phyloP scores from a whole-genome alignment of 768 basidiomycete species.

The Cytidiella melzeri region DNA sequence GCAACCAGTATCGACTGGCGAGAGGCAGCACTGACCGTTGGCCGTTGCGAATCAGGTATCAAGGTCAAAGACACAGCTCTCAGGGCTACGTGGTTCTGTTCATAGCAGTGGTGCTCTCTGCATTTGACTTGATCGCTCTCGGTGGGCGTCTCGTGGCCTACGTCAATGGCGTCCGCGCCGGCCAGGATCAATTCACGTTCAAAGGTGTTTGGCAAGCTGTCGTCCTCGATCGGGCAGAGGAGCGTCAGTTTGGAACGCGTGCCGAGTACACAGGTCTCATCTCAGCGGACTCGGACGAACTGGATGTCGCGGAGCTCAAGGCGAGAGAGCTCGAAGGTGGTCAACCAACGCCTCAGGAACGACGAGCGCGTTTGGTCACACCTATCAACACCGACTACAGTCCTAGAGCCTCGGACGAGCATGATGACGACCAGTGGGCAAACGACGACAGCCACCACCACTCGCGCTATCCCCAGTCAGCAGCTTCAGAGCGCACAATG shows the following conservation, averaged over 20 bases:
- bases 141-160: slow-evolving; percentile 48
- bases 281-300: slow-evolving; percentile 48
- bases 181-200: slow-evolving; percentile 39
- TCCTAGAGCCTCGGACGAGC: slow-evolving; percentile 19
- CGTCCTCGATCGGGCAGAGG: slow-evolving; percentile 41
- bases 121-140: slow-evolving; percentile 47
- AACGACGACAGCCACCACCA: slow-evolving; percentile 36
- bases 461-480: slow-evolving; percentile 38
- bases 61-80: slow-evolving; percentile 51
- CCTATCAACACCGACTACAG: slow-evolving; percentile 20
- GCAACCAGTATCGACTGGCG: too few relatives aligned
- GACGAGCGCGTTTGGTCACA: slow-evolving; percentile 17
- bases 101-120: slow-evolving; percentile 39
- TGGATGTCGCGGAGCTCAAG: slow-evolving; percentile 36
- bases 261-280: slow-evolving; percentile 59
- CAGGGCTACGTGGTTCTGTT: slow-evolving; percentile 57
- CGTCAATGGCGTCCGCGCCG: slow-evolving; percentile 26
- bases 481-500: slow-evolving; percentile 47
- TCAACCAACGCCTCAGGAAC: slow-evolving; percentile 11
- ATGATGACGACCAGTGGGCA: slow-evolving; percentile 46
- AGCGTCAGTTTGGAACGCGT: slow-evolving; percentile 13
- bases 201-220: slow-evolving; percentile 52
- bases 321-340: slow-evolving; percentile 15
- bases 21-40: not conserved
- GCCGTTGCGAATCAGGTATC: slow-evolving; percentile 46